These are phyloP conservation scores for Acmispon strigosus DNA, from an alignment of 306 rosid species.

Conservation along the genomic window DNA sequence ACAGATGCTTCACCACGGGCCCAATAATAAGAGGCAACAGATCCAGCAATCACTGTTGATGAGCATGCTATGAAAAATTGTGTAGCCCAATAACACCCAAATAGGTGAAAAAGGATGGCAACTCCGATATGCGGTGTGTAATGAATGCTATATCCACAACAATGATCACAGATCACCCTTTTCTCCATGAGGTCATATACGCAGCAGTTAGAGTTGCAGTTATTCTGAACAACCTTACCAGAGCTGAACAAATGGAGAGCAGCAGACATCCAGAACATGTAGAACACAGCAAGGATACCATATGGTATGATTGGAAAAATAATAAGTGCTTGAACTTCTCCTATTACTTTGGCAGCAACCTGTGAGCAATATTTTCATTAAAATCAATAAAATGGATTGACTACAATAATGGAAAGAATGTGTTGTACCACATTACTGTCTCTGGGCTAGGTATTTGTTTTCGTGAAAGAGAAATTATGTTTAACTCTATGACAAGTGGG, in stretches of 20 bases:
- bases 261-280: conserved; percentile 95
- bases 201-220: conserved; percentile 86
- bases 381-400: conserved; percentile 6
- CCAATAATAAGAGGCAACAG: conserved; percentile 96
- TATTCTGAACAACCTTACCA: conserved; percentile 77
- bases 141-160: conserved; percentile 86
- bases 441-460: neutral
- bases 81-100: conserved; percentile 94
- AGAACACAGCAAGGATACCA: conserved; percentile 71
- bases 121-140: conserved; percentile 90
- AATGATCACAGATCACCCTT: conserved; percentile 73
- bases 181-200: conserved; percentile 69
- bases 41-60: conserved; percentile 86
- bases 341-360: conserved; percentile 98
- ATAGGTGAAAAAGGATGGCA: conserved; percentile 85
- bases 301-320: conserved; percentile 80
- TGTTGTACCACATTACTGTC: too few relatives aligned
- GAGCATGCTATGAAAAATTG: conserved; percentile 87
- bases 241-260: conserved; percentile 92
- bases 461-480: neutral
- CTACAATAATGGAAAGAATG: neutral
- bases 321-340: conserved; percentile 94
- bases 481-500: neutral
- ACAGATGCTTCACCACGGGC: conserved; percentile 81
- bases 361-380: conserved; percentile 25